These are phyloP conservation scores for Coniochaeta sp. DNA, from an alignment of 2,329 filamentous ascomycete species.

Conservation along the genomic window DNA sequence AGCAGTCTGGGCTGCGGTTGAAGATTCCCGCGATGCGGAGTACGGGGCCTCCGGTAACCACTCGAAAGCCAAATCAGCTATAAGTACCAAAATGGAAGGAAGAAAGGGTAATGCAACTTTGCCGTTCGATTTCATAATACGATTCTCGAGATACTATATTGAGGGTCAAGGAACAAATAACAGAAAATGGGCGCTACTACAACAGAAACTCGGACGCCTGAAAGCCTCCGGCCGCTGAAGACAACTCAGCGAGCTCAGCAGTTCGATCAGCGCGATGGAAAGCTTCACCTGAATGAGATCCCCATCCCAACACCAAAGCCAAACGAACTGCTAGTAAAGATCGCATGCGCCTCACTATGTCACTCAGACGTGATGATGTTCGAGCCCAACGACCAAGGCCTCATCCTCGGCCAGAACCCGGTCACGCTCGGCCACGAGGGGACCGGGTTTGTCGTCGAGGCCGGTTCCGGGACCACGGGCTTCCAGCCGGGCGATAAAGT, in stretches of 20 bases:
- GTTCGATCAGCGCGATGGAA: neutral
- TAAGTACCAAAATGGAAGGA: neutral
- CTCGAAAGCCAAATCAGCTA: neutral
- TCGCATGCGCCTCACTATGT: neutral
- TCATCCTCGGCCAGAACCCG: slow-evolving; percentile 3
- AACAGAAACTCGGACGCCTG: neutral
- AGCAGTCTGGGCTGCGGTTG: neutral
- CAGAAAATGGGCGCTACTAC: neutral
- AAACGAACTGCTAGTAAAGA: neutral
- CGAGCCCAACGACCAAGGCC: slow-evolving; percentile 1
- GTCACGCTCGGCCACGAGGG: slow-evolving; percentile 52
- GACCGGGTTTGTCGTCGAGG: slow-evolving; percentile 51
- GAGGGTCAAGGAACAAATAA: neutral
- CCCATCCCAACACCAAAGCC: neutral
- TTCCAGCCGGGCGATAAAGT: slow-evolving; percentile 53
- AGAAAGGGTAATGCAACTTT: neutral
- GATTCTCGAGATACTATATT: neutral
- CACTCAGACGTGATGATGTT: slow-evolving; percentile 1
- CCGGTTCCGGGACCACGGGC: slow-evolving; percentile 45
- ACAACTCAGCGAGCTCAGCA: neutral
- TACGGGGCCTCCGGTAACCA: neutral
- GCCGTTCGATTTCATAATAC: neutral
- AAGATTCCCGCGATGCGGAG: neutral
- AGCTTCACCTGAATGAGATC: slow-evolving; percentile 2
- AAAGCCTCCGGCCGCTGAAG: neutral